Base-by-base conservation (phyloP, 208 protist species). In the Angomonas desouzai region DNA sequence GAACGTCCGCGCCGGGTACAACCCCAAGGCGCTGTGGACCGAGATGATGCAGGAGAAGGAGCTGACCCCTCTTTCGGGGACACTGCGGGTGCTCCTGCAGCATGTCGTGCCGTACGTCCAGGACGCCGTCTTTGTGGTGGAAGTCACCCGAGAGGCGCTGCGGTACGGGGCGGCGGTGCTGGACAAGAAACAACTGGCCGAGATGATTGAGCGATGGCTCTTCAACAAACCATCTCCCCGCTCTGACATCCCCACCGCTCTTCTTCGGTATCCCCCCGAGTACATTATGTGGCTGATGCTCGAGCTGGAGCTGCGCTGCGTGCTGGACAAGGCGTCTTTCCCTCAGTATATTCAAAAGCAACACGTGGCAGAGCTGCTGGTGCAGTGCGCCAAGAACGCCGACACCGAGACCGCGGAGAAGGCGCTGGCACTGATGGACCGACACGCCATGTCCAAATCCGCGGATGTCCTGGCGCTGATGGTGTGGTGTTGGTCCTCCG, bases 361-460 rank as follows among this genome's bases (percentile, higher is more conserved):
- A 55, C 74, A 91, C 69, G 34, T 95, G 20, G 77, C 75, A 13
- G 76, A 87, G 68, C 72, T 95, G 47, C 72, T 95, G 30, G 72
- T 91, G 48, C 72, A 74, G 34, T 90, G 83, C 62, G 89, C 89
- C 23, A 87, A 90, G 72, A 74, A 75, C 70, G 83, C 80, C 1
- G 85, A 95, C 58, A 74, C 79, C 3, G 69, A 55, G 10, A 90
- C 86, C 11, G 81, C 83, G 1, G 76, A 72, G 55, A 76, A 87
- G 62, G 79, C 83, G 33, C 63, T 93, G 27, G 86, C 86, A 1
- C 66, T 95, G 60, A 91, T 95, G 83, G 89, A 95, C 65, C 79
- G 89, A 3, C 89, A 95, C 59, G 72, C 73, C 32, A 70, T 95
- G 49, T 58, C 74, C 4, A 85, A 87, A 43, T 92, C 86, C 1